Evolutionary conservation across 2,329 filamentous ascomycete species (phyloP).

Genomic region (Phyllosticta citribraziliensis): DNA sequence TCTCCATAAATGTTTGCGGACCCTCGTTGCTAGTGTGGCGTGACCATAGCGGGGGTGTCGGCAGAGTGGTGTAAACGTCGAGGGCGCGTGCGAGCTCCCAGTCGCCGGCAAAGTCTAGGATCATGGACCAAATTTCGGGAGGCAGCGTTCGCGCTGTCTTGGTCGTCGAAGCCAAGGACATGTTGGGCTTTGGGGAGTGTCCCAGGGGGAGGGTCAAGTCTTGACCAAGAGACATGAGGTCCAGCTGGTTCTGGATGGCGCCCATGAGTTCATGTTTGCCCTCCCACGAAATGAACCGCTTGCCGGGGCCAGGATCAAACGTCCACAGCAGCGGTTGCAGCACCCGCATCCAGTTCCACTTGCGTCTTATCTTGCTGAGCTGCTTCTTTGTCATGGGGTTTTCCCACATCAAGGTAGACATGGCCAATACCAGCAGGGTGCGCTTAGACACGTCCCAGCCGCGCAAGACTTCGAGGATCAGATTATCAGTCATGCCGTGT

Average conservation of each 20-base stretch:
- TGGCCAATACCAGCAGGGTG: conserved; percentile 75
- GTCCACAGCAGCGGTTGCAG: conserved; percentile 76
- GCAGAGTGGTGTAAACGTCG: conserved; percentile 68
- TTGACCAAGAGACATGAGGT: conserved; percentile 62
- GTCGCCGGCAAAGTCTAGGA: conserved; percentile 74
- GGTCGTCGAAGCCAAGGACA: neutral
- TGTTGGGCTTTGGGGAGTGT: conserved; percentile 20
- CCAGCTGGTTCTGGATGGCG: conserved; percentile 67
- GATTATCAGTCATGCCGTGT: conserved; percentile 68
- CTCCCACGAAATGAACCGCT: conserved; percentile 43
- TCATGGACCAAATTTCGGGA: conserved; percentile 79
- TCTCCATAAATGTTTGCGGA: conserved; percentile 61
- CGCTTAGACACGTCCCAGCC: conserved; percentile 83
- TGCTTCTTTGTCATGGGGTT: conserved; percentile 84
- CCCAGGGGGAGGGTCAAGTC: conserved; percentile 48
- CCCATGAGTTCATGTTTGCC: conserved; percentile 59
- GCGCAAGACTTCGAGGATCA: conserved; percentile 70
- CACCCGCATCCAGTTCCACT: conserved; percentile 80
- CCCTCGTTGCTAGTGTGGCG: conserved; percentile 53
- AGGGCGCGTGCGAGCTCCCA: conserved; percentile 84
- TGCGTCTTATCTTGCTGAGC: conserved; percentile 68
- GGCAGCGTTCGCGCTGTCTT: conserved; percentile 45
- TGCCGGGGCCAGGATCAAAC: conserved; percentile 47
- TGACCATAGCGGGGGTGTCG: conserved; percentile 64
- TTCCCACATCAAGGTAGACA: conserved; percentile 84